Evolutionary conservation across 768 basidiomycete species (phyloP).

Genomic region (Chalciporus pseudorubinellus): DNA sequence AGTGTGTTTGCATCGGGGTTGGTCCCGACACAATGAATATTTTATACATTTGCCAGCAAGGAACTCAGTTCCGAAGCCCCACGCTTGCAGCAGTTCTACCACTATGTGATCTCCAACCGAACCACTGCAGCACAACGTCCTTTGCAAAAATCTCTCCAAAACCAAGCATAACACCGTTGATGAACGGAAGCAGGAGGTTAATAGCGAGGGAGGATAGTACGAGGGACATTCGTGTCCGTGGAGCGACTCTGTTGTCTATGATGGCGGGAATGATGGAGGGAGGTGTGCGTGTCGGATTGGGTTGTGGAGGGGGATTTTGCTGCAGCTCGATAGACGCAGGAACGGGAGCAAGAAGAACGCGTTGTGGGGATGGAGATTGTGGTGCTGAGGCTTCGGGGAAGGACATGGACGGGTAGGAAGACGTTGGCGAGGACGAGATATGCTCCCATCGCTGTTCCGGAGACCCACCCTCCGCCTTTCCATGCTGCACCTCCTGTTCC

Average conservation of each 20-base stretch:
- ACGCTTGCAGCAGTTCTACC: conserved; percentile 24
- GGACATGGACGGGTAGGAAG: conserved; percentile 79
- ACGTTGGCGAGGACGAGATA: conserved; percentile 53
- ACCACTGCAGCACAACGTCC: conserved; percentile 59
- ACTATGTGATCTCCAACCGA: conserved; percentile 40
- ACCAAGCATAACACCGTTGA: conserved; percentile 96
- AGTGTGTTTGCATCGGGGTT: neutral
- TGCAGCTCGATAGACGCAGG: conserved; percentile 9
- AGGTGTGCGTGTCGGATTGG: conserved; percentile 25
- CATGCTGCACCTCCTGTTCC: conserved; percentile 1
- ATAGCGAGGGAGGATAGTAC: conserved; percentile 74
- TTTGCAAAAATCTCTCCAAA: conserved; percentile 93
- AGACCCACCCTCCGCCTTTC: conserved; percentile 19
- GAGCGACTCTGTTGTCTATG: conserved; percentile 65
- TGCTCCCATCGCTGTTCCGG: conserved; percentile 72
- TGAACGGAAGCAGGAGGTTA: conserved; percentile 82
- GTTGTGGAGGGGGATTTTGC: conserved; percentile 21
- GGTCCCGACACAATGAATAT: neutral
- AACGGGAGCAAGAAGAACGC: conserved; percentile 17
- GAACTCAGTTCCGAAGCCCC: conserved; percentile 24
- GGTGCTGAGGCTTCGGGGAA: conserved; percentile 63
- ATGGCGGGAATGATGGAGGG: conserved; percentile 63
- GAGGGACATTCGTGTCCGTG: conserved; percentile 65
- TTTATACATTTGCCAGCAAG: conserved; percentile 1
- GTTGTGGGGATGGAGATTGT: conserved; percentile 40